These are phyloP conservation scores for Plasmodium adleri DNA, from an alignment of 169 alveolate genomes.

Conservation along the genomic window DNA sequence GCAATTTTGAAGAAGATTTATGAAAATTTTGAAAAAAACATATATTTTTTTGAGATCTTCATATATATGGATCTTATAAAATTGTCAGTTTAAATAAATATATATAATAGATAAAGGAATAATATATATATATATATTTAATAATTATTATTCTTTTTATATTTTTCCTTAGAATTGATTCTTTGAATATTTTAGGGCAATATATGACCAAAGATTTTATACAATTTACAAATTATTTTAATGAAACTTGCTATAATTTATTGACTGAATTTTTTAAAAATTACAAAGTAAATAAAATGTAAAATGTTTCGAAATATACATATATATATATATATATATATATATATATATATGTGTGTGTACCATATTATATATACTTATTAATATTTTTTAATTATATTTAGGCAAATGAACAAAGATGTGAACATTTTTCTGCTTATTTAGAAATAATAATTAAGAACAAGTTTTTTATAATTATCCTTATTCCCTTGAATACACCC, in stretches of 20 bases:
- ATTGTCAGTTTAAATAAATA: conserved; percentile 27
- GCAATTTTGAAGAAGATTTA: conserved; percentile 31
- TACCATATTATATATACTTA: background rate
- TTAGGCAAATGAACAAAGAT: background rate
- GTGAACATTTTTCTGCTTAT: conserved; percentile 7
- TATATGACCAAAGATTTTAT: conserved; percentile 30
- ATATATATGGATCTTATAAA: conserved; percentile 62
- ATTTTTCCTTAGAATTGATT: conserved; percentile 47
- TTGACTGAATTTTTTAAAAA: conserved; percentile 29
- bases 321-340: conserved; percentile 7
- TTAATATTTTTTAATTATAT: background rate
- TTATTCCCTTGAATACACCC: conserved; percentile 72
- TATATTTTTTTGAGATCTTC: conserved; percentile 46
- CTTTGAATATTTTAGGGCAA: conserved; percentile 8
- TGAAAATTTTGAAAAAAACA: conserved; percentile 47
- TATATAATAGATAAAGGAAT: conserved; percentile 2
- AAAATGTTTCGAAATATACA: background rate
- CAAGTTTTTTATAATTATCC: conserved; percentile 30
- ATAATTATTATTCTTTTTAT: background rate
- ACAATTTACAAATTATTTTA: conserved; percentile 30
- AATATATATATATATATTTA: background rate
- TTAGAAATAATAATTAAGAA: conserved; percentile 31
- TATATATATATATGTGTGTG: background rate
- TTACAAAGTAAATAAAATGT: conserved; percentile 14
- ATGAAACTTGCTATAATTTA: conserved; percentile 25